Base-by-base conservation (phyloP, 1,284 basidiomycete species). In the Cryptococcus sp. region DNA sequence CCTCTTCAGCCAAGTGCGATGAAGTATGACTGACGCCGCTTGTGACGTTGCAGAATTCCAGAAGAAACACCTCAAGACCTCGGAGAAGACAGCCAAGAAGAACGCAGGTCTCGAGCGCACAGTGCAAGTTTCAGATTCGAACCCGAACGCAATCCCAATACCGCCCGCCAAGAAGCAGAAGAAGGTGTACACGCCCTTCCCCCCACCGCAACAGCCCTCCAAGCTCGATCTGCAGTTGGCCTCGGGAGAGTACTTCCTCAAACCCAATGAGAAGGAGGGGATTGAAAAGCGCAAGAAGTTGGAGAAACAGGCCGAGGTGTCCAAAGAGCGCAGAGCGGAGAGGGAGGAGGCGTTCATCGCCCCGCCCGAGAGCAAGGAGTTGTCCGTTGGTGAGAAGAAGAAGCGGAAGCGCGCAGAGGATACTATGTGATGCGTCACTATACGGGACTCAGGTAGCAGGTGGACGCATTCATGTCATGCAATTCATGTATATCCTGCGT, bases 121-220 rank as follows among this genome's bases (percentile, higher is more conserved):
- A 16, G 64, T 27, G 22, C 10, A 35, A 20, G 42, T 64, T 20
- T 59, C 66, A 20, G 16, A 40, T 13, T 22, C 54, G 22, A 53
- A 61, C 13, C 47, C 57, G 53, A 64, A 61, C 49, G 17, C 62
- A 35, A 65, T 50, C 48, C 41, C 57, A n/a, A 52, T 64, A 46
- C 59, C 67, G 5, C 31, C 60, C 49, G 61, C 69, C 48, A 54
- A 57, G 25, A 64, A 83, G 46, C 84, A 86, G 73, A 93, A 97
- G 85, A 98, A 98, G 79, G 84, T 88, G n/a, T 99, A 99, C 78
- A 99, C 96, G 15, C 96, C 96, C 3, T 99, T 99, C 86, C 96
- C 96, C 35, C 96, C 96, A 25, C 83, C 94, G 5, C 96, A 96
- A 72, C 84, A 87, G 66, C 94, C 93, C 40, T 87, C 92, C 71